These are phyloP conservation scores for Colletotrichum sidae DNA, from an alignment of 2,329 filamentous ascomycete genomes.

Conservation along the genomic window DNA sequence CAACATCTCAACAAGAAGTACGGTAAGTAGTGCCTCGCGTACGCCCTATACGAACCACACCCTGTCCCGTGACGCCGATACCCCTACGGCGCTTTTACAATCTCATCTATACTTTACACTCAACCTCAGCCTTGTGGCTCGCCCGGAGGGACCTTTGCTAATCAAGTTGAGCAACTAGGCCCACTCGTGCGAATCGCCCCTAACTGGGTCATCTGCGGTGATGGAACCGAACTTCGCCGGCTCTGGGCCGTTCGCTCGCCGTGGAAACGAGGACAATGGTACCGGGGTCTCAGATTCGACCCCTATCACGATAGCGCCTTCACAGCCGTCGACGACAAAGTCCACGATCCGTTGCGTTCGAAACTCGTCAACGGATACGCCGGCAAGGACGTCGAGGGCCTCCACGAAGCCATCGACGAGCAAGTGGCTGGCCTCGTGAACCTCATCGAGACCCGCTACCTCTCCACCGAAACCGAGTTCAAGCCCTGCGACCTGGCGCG, in stretches of 20 bases:
- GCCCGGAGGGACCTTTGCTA: background rate
- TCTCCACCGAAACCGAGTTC: slow-evolving; percentile 43
- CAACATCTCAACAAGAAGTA: slow-evolving; percentile 40
- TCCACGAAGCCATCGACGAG: slow-evolving; percentile 53
- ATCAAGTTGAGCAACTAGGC: slow-evolving; percentile 34
- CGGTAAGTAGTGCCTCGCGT: slow-evolving; percentile 31
- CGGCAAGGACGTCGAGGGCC: slow-evolving; percentile 46
- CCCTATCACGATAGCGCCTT: slow-evolving; percentile 62
- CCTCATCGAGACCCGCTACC: slow-evolving; percentile 56
- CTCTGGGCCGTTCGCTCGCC: slow-evolving; percentile 45
- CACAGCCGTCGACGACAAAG: slow-evolving; percentile 59
- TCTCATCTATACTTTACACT: background rate
- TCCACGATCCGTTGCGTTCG: slow-evolving; percentile 54
- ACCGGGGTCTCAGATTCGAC: slow-evolving; percentile 62
- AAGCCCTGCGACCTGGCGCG: slow-evolving; percentile 61
- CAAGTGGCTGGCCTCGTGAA: slow-evolving; percentile 57
- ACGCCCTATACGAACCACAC: background rate
- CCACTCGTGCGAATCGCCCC: slow-evolving; percentile 44
- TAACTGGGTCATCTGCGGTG: slow-evolving; percentile 45
- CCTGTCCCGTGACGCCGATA: too few species aligned
- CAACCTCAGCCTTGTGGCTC: background rate
- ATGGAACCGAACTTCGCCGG: slow-evolving; percentile 44
- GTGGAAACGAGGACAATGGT: slow-evolving; percentile 51
- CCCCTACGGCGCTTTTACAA: too few species aligned
- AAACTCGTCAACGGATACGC: slow-evolving; percentile 43